phyloP scores from a whole-genome alignment of 2,329 filamentous ascomycete species.

The Penicillium brevicompactum region DNA sequence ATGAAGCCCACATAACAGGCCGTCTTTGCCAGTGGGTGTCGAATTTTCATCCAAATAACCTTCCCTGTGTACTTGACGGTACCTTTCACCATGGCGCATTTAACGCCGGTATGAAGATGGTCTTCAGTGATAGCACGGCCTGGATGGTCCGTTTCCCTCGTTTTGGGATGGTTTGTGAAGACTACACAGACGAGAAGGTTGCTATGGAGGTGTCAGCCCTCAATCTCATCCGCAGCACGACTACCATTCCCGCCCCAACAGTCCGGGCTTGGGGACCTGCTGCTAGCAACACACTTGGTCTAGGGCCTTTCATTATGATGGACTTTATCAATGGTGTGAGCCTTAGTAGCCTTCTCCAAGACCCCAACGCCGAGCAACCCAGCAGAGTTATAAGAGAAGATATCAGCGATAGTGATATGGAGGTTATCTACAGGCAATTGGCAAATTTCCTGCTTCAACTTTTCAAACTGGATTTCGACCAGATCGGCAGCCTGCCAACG shows the following conservation, averaged over 20 bases:
- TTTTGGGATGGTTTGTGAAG: slow-evolving; percentile 29
- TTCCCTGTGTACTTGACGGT: slow-evolving; percentile 35
- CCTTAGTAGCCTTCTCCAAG: slow-evolving; percentile 26
- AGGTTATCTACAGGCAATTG: slow-evolving; percentile 30
- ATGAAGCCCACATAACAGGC: slow-evolving; percentile 18
- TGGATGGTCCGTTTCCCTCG: slow-evolving; percentile 37
- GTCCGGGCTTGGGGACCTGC: slow-evolving; percentile 32
- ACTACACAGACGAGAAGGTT: slow-evolving; percentile 33
- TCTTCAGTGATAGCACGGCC: slow-evolving; percentile 30
- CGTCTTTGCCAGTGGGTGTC: slow-evolving; percentile 35
- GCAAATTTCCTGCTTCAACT: slow-evolving; percentile 33
- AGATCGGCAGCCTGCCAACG: slow-evolving; percentile 29
- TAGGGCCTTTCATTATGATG: slow-evolving; percentile 37
- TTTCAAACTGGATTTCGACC: slow-evolving; percentile 32
- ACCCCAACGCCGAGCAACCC: slow-evolving; percentile 43
- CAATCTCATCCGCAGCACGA: slow-evolving; percentile 25
- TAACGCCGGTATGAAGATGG: slow-evolving; percentile 37
- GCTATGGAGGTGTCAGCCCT: slow-evolving; percentile 34
- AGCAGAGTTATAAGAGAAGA: slow-evolving; percentile 43
- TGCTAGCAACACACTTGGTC: slow-evolving; percentile 25
- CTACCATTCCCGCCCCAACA: slow-evolving; percentile 30
- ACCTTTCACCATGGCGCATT: slow-evolving; percentile 36
- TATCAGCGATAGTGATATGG: slow-evolving; percentile 28
- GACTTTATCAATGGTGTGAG: slow-evolving; percentile 30
- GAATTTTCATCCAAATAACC: slow-evolving; percentile 35